Conservation (phyloP, 805 yeast species). For the Geotrichum ghanense region DNA sequence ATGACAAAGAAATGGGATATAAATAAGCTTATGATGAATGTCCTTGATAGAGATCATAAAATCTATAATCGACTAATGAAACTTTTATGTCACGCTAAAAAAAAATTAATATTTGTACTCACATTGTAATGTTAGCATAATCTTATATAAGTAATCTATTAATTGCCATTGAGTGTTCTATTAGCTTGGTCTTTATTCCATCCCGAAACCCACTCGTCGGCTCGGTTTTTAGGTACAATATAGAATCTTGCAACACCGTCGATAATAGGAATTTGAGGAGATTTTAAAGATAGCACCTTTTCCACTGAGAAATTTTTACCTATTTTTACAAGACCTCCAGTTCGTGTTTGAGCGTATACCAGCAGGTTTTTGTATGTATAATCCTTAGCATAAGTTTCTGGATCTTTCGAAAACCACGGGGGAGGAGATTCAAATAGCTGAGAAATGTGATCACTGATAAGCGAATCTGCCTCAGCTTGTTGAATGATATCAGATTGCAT, state of each 20-base stretch:
- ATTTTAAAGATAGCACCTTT: slow-evolving; percentile 48
- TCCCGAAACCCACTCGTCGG: slow-evolving; percentile 46
- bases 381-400: slow-evolving; percentile 42
- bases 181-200: slow-evolving; percentile 23
- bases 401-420: slow-evolving; percentile 45
- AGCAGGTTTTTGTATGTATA: slow-evolving; percentile 51
- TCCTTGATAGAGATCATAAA: too few relatives aligned
- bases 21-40: slow-evolving; percentile 2
- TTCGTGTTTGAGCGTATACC: slow-evolving; percentile 67
- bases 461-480: slow-evolving; percentile 58
- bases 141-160: slow-evolving; percentile 1
- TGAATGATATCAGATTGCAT: slow-evolving; percentile 78
- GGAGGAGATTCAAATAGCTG: slow-evolving; percentile 55
- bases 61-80: too few relatives aligned
- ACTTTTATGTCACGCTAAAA: too few relatives aligned
- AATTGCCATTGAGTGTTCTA: slow-evolving; percentile 3
- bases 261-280: slow-evolving; percentile 63
- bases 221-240: slow-evolving; percentile 64
- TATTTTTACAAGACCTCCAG: slow-evolving; percentile 77
- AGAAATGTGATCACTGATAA: slow-evolving; percentile 52
- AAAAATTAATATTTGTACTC: too few relatives aligned
- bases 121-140: too few relatives aligned
- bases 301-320: slow-evolving; percentile 66
- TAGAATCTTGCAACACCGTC: slow-evolving; percentile 63
- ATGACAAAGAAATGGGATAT: slow-evolving; percentile 37